These are phyloP conservation scores for Sordaria brevicollis DNA, from an alignment of 495 filamentous ascomycete species.

Conservation along the genomic window DNA sequence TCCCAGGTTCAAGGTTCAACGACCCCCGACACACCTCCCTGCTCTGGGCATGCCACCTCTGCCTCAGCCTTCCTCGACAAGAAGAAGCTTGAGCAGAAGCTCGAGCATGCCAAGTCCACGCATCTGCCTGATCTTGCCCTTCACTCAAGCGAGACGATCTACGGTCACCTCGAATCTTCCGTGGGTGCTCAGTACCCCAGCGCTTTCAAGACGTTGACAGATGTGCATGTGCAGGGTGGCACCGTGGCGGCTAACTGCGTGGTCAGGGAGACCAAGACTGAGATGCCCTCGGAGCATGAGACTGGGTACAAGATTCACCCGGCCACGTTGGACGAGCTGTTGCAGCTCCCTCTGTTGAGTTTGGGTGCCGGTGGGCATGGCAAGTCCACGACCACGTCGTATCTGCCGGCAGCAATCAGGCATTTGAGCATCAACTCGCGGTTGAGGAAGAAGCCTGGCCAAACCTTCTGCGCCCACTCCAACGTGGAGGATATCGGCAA, in stretches of 20 bases:
- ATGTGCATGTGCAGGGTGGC: slow-evolving; percentile 19
- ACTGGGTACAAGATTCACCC: slow-evolving; percentile 36
- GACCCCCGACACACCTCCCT: slow-evolving; percentile 7
- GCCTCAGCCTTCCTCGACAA: background rate
- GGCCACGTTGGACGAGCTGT: slow-evolving; percentile 32
- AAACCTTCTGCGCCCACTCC: slow-evolving; percentile 22
- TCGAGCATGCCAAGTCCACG: background rate
- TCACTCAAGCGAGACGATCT: slow-evolving; percentile 3
- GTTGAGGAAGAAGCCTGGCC: slow-evolving; percentile 17
- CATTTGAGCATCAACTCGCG: slow-evolving; percentile 17
- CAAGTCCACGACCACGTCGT: background rate
- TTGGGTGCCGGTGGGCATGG: slow-evolving; percentile 6
- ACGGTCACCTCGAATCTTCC: slow-evolving; percentile 5
- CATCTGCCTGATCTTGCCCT: background rate
- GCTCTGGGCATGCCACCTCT: background rate
- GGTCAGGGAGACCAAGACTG: slow-evolving; percentile 32
- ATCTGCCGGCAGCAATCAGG: slow-evolving; percentile 18
- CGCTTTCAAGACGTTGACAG: slow-evolving; percentile 29
- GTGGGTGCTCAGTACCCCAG: slow-evolving; percentile 26
- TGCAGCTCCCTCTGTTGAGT: slow-evolving; percentile 27
- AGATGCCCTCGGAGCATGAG: slow-evolving; percentile 39
- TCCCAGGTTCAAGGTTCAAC: background rate
- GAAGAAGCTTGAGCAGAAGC: slow-evolving; percentile 1
- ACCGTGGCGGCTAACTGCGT: slow-evolving; percentile 23
- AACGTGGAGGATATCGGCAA: slow-evolving; percentile 12